These are phyloP conservation scores for Coccomyxa sp. DNA, from an alignment of 139 green algal species.

Conservation along the genomic window DNA sequence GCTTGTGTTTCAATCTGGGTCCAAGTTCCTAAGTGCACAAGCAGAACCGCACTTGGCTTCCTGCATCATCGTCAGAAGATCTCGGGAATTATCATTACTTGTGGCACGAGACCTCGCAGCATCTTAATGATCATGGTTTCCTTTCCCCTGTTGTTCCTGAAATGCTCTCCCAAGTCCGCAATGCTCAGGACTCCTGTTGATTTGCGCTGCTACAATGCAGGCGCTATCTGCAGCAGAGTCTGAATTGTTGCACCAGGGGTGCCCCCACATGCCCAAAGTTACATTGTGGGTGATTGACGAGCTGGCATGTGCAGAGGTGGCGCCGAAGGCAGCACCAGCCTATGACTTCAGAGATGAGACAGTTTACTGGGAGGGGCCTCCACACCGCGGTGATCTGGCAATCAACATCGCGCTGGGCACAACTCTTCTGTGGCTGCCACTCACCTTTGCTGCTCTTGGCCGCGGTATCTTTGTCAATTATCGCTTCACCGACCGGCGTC, in stretches of 20 bases:
- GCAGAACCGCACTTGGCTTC: background rate
- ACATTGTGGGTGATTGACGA: too few species aligned
- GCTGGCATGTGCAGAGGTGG: too few species aligned
- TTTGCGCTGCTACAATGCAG: background rate
- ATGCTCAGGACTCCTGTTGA: background rate
- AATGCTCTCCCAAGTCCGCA: background rate
- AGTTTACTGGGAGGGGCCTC: conserved; percentile 53
- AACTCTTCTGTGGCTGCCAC: conserved; percentile 80
- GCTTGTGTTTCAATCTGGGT: background rate
- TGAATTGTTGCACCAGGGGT: background rate
- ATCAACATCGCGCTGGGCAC: conserved; percentile 77
- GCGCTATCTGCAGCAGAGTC: background rate
- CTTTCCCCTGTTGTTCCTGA: background rate
- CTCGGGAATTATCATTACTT: too few species aligned
- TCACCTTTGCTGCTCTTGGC: conserved; percentile 68
- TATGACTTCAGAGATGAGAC: conserved; percentile 66
- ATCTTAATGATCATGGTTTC: too few species aligned
- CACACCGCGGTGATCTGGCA: conserved; percentile 68
- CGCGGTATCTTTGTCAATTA: conserved; percentile 84
- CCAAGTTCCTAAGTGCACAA: background rate
- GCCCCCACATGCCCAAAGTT: background rate
- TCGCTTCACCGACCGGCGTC: conserved; percentile 78
- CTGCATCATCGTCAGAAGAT: background rate
- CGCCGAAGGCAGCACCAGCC: background rate
- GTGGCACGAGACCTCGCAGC: too few species aligned